Base-by-base conservation (phyloP, 257 asterid genomes). In the Solanum microdontum region DNA sequence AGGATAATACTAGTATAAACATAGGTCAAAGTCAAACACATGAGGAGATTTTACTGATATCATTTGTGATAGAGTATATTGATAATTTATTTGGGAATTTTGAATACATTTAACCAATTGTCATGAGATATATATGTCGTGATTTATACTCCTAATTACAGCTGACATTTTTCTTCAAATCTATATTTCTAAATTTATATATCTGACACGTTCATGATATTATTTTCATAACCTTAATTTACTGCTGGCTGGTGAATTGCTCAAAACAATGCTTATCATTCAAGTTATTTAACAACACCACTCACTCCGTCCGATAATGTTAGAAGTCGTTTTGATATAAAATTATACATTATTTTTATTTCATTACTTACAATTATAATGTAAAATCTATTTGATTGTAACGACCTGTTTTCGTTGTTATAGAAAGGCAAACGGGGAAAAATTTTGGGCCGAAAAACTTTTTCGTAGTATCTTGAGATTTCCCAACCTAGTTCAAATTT, bases 61-160 rank as follows among this genome's bases (percentile, higher is more conserved):
- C 9, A 13, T 43, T 26, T 26, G 84, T 26, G 19, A 43, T 43
- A 8, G 68, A 21, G 6, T 37, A 39, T 76, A 39, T 37, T 19
- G 84, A 15, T 70, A 13, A 13, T 77, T 40, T 40, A 77, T 40
- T 77, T 77, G 32, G 34, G 14, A 77, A 77, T 39, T 12, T 26
- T 43, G 60, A 15, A 28, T 4, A 26, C 37, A 45, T 45, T 26
- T 80, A 45, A 14, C 39, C 8, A 45, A 4, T 4, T 77, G 64
- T 24, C 39, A 26, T 26, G 40, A 80, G 68, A 45, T 26, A 73
- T 17, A 73, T 69, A 40, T 80, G 66, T 80, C 40, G 69, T 48
- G 85, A 80, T 80, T 80, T 80, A 80, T 48, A 45, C 43, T 80
- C 69, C 28, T 80, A 45, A 80, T n/a, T n/a, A 62, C 17, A 80